Conservation (phyloP, 2,329 filamentous ascomycete genomes). For the Fusarium nanum region DNA sequence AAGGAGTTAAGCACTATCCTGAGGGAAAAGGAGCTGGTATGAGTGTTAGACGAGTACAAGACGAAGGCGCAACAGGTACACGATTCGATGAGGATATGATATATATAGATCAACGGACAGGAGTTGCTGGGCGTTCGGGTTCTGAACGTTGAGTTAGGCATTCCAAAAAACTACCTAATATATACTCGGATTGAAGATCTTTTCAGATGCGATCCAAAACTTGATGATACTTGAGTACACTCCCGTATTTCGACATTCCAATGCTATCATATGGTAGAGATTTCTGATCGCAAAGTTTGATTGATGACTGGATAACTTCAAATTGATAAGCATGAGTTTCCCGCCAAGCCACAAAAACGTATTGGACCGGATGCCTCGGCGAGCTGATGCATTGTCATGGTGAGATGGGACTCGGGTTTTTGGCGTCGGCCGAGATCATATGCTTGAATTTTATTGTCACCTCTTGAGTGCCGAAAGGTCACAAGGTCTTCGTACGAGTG, state of each 20-base stretch:
- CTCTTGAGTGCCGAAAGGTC: neutral
- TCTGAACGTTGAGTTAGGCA: neutral
- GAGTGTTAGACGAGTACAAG: neutral
- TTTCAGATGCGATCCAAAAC: neutral
- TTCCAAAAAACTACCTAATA: neutral
- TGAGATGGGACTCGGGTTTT: slow-evolving; percentile 10
- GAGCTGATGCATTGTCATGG: neutral
- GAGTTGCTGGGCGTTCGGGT: neutral
- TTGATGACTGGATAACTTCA: neutral
- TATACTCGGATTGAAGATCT: neutral
- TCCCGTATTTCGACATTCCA: neutral
- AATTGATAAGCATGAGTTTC: neutral
- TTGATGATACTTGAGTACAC: neutral
- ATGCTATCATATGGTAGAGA: neutral
- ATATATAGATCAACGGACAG: neutral
- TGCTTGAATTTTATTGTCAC: slow-evolving; percentile 9
- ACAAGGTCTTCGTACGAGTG: neutral
- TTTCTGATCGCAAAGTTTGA: neutral
- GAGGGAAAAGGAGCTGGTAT: slow-evolving; percentile 18
- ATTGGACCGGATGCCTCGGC: slow-evolving; percentile 15
- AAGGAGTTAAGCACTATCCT: slow-evolving; percentile 51
- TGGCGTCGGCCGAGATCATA: slow-evolving; percentile 10
- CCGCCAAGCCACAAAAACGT: neutral
- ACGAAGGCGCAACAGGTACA: neutral
- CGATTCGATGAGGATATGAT: slow-evolving; percentile 4